Conservation (phyloP, 495 filamentous ascomycete genomes). For the Lasiosphaeria ovina region DNA sequence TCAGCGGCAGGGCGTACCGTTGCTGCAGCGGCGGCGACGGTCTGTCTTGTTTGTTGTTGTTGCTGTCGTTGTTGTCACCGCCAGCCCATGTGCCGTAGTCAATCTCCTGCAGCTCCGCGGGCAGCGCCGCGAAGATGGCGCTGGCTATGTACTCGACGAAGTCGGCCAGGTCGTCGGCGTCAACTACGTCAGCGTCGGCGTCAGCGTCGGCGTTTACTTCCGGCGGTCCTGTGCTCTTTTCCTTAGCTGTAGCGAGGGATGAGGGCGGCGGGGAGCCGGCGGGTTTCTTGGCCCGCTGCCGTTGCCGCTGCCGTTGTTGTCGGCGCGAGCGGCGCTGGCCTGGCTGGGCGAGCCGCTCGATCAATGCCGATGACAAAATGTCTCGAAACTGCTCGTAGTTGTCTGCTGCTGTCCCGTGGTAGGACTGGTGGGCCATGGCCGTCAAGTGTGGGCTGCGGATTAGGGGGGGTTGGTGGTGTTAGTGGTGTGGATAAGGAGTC, state of each 20-base stretch:
- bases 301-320: constrained; percentile 14
- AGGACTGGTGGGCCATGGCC: background rate
- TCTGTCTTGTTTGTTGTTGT: background rate
- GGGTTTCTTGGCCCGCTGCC: constrained; percentile 12
- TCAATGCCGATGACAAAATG: constrained; percentile 48
- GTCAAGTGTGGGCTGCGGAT: background rate
- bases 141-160: constrained; percentile 73
- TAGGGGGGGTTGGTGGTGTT: background rate
- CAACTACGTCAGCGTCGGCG: constrained; percentile 18
- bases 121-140: constrained; percentile 65
- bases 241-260: too few relatives aligned
- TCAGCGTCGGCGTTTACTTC: constrained; percentile 11
- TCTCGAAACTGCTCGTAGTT: constrained; percentile 74
- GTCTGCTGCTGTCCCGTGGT: constrained; percentile 6
- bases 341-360: constrained; percentile 49
- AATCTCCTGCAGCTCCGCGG: constrained; percentile 56
- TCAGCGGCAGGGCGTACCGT: constrained; percentile 49
- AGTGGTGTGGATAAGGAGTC: background rate
- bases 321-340: constrained; percentile 14
- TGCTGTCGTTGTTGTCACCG: too few relatives aligned
- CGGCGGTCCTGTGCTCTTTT: background rate
- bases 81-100: constrained; percentile 53
- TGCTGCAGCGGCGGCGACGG: constrained; percentile 45
- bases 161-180: constrained; percentile 68
- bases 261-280: background rate